Percentiles rank a stretch among this genome's conserved stretches.
These are phyloP conservation scores for Floccularia luteovirens DNA, from an alignment of 768 basidiomycete genomes.

Conservation along the genomic window DNA sequence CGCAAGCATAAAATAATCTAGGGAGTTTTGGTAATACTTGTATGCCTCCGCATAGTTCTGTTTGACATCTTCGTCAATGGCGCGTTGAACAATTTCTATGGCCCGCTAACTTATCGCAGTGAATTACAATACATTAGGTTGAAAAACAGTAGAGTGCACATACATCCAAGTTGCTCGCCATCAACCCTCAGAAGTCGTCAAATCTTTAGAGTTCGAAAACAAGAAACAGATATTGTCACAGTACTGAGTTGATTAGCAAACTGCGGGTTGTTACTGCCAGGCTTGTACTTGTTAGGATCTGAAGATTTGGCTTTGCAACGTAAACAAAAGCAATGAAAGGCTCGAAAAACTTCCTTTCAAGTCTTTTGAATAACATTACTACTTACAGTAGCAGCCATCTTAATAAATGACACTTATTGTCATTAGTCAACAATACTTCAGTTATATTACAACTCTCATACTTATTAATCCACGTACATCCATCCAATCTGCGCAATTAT, in stretches of 20 bases:
- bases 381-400: too few species aligned
- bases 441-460: too few species aligned
- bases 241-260: background rate
- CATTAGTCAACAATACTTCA: too few species aligned
- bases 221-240: background rate
- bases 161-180: slow-evolving; percentile 38
- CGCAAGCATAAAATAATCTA: slow-evolving; percentile 98
- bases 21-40: slow-evolving; percentile 89
- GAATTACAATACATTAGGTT: slow-evolving; percentile 2
- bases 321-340: too few species aligned
- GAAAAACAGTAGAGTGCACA: slow-evolving; percentile 11
- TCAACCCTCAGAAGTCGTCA: background rate
- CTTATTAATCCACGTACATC: too few species aligned
- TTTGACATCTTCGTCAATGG: slow-evolving; percentile 89
- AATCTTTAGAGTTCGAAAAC: background rate
- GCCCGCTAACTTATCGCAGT: slow-evolving; percentile 33
- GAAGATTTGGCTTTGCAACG: too few species aligned
- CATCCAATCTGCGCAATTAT: too few species aligned
- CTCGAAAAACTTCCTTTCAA: too few species aligned
- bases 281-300: too few species aligned
- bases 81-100: slow-evolving; percentile 86
- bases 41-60: slow-evolving; percentile 93
- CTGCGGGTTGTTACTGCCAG: too few species aligned
- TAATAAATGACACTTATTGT: too few species aligned
- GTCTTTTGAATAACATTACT: too few species aligned